These are phyloP conservation scores for Fusarium sp. DNA, from an alignment of 2,329 filamentous ascomycete genomes.

Conservation along the genomic window DNA sequence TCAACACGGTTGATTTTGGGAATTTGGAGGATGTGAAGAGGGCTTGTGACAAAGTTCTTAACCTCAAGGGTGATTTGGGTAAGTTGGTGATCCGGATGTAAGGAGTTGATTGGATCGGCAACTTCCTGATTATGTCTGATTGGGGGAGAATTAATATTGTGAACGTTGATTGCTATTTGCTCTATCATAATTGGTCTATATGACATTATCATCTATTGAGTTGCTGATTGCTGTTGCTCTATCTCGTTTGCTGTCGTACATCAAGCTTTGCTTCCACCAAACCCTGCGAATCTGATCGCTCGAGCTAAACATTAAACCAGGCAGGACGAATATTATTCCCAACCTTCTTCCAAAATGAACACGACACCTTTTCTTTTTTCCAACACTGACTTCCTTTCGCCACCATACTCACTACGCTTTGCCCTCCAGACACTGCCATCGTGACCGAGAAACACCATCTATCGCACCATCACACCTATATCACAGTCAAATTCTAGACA, in stretches of 20 bases:
- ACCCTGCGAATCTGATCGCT: background rate
- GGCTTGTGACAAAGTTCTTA: conserved; percentile 53
- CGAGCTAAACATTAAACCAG: background rate
- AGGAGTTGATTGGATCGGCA: background rate
- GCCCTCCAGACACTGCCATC: background rate
- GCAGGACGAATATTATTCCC: background rate
- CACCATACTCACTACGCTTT: background rate
- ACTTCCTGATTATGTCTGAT: background rate
- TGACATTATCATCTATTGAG: background rate
- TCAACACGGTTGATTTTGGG: conserved; percentile 54
- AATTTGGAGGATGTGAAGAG: conserved; percentile 57
- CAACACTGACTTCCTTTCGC: background rate
- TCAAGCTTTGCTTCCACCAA: background rate
- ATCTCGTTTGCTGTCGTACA: background rate
- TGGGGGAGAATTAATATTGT: fast-evolving
- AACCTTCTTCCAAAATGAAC: background rate
- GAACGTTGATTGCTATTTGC: fast-evolving
- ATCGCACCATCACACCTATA: background rate
- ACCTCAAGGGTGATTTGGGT: conserved; percentile 44
- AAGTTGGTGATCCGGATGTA: conserved; percentile 46
- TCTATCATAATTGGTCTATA: background rate
- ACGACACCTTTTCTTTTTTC: background rate
- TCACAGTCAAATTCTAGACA: background rate
- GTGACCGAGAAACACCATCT: background rate
- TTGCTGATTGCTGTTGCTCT: background rate